Base-by-base conservation (phyloP, 2,329 filamentous ascomycete species). In the Drechmeria coniospora region DNA sequence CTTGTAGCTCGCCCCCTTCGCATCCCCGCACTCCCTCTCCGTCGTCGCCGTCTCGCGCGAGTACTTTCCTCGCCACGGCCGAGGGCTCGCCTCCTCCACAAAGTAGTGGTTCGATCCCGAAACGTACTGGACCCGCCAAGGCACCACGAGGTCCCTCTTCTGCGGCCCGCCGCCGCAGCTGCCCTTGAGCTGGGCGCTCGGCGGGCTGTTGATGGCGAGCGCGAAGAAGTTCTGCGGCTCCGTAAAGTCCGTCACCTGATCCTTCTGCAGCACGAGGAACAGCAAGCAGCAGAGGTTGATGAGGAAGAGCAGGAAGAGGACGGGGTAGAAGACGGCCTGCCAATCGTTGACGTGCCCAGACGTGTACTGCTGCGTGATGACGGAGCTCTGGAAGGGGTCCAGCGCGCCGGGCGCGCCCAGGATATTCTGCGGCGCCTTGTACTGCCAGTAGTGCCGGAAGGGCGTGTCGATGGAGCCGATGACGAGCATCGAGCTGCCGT, bases 211-310 rank as follows among this genome's bases (percentile, higher is more conserved):
- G 28, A 86, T 59, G 2, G 78, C 75, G 0, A 84, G 51, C 0
- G 72, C 60, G 41, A 86, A 84, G 2, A 84, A 54, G 43, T 84
- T 84, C 29, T 76, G 70, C 1, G 79, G 77, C 41, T 87, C 79
- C 0, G 74, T 79, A 43, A 79, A 84, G 52, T 87, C 81, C 1
- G 77, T 84, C 6, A 87, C 68, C 14, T 81, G 63, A 1, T 69
- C 68, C 0, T 56, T 56, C 5, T 56, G 45, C 36, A 64, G 57
- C 25, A 67, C 43, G 27, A 76, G 46, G 50, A 82, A 83, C 2
- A 56, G 42, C 1, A 82, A 53, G 31, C 76, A 79, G 21, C 75
- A 54, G 15, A 74, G 33, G 44, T 80, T 84, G 40, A 79, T 68
- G 15, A 68, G 36, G 40, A 83, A 79, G 2, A 79, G 73, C 10